A percentile compares a stretch with the other conserved stretches of the same genome.
These are phyloP conservation scores for Tolypocladium album DNA, from an alignment of 2,329 filamentous ascomycete species.

Conservation along the genomic window DNA sequence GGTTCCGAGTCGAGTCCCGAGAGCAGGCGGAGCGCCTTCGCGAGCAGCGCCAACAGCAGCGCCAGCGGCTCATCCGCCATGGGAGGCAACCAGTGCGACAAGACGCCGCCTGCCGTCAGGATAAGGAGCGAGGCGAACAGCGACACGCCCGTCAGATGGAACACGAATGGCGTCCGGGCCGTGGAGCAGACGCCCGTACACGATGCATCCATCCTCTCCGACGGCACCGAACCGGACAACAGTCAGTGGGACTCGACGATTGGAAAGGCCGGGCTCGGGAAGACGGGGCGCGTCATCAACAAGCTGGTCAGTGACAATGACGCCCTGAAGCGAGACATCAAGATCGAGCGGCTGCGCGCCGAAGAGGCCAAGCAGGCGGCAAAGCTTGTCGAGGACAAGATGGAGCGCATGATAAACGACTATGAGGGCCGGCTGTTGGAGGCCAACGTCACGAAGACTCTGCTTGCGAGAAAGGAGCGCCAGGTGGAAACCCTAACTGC, in stretches of 20 bases:
- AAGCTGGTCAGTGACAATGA: slow-evolving; percentile 74
- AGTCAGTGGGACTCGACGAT: slow-evolving; percentile 54
- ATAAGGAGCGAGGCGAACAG: slow-evolving; percentile 21
- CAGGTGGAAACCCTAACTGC: slow-evolving; percentile 60
- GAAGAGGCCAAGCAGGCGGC: slow-evolving; percentile 63
- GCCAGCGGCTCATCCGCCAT: slow-evolving; percentile 34
- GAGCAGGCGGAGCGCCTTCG: slow-evolving; percentile 40
- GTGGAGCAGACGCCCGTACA: slow-evolving; percentile 15
- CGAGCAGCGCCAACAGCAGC: slow-evolving; percentile 46
- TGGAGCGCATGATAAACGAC: slow-evolving; percentile 56
- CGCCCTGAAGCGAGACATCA: slow-evolving; percentile 60
- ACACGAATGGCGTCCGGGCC: slow-evolving; percentile 17
- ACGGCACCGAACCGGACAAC: slow-evolving; percentile 22
- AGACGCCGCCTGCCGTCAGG: slow-evolving; percentile 21
- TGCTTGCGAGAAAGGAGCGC: slow-evolving; percentile 62
- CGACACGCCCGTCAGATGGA: slow-evolving; percentile 21
- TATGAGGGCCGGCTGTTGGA: slow-evolving; percentile 61
- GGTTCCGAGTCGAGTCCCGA: slow-evolving; percentile 34
- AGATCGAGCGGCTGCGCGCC: slow-evolving; percentile 52
- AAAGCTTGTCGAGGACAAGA: slow-evolving; percentile 58
- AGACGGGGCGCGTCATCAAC: slow-evolving; percentile 72
- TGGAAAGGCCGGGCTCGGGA: slow-evolving; percentile 59
- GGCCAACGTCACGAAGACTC: slow-evolving; percentile 58
- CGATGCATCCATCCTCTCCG: slow-evolving; percentile 15
- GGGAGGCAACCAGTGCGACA: slow-evolving; percentile 21